Conservation (phyloP, 1,284 basidiomycete species). For the Trichosporon ovoides region DNA sequence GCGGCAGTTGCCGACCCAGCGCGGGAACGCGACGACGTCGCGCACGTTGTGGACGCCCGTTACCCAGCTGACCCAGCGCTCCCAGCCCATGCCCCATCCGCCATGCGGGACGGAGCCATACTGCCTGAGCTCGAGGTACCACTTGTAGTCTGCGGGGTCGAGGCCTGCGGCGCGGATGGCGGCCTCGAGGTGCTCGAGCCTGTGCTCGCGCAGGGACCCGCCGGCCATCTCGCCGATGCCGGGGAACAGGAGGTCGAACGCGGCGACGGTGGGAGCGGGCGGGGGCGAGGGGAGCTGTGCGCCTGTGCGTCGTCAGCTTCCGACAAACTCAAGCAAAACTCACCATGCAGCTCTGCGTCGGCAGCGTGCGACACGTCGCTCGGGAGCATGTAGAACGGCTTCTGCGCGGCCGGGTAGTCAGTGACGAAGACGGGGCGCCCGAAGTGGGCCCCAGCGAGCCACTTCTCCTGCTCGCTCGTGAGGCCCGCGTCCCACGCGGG, state of each 20-base stretch:
- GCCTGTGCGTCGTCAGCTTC: not conserved
- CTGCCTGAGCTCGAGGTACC: slow-evolving; percentile 78
- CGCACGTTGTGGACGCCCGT: slow-evolving; percentile 76
- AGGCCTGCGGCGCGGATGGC: slow-evolving; percentile 57
- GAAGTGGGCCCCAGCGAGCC: slow-evolving; percentile 62
- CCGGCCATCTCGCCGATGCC: slow-evolving; percentile 84
- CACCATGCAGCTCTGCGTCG: not conserved
- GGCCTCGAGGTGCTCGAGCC: slow-evolving; percentile 56
- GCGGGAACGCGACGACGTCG: slow-evolving; percentile 83
- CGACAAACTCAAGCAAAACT: not conserved
- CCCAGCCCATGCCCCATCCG: slow-evolving; percentile 90
- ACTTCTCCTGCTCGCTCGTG: slow-evolving; percentile 87
- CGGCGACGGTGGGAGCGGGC: slow-evolving; percentile 62
- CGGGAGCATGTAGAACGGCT: slow-evolving; percentile 94
- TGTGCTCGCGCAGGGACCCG: slow-evolving; percentile 84
- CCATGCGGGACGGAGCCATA: slow-evolving; percentile 80
- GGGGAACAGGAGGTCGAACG: slow-evolving; percentile 91
- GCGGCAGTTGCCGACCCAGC: slow-evolving; percentile 66
- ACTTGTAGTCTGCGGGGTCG: slow-evolving; percentile 60
- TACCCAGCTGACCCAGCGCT: slow-evolving; percentile 76
- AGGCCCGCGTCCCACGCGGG: slow-evolving; percentile 69
- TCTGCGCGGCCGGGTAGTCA: slow-evolving; percentile 73
- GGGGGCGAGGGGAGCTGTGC: not conserved
- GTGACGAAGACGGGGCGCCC: slow-evolving; percentile 80
- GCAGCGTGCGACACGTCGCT: slow-evolving; percentile 11